Conservation (phyloP, 345 rosid species). For the Arabis alpina region DNA sequence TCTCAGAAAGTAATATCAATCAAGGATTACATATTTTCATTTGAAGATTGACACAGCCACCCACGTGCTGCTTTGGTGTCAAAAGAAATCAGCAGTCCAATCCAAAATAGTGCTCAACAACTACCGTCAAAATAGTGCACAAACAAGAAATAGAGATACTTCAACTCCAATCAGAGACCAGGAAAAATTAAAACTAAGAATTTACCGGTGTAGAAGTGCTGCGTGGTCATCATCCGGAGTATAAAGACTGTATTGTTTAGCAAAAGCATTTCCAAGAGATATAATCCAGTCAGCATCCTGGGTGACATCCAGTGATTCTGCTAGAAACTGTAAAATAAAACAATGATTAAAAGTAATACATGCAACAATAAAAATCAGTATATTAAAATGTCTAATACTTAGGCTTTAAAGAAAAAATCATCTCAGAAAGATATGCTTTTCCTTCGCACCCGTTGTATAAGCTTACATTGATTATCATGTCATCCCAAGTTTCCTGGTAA, state of each 20-base stretch:
- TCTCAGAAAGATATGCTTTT: slow-evolving; percentile 4
- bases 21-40: neutral
- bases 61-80: neutral
- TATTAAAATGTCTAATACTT: neutral
- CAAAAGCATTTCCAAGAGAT: slow-evolving; percentile 87
- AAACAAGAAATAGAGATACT: slow-evolving; percentile 16
- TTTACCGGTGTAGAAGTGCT: slow-evolving; percentile 88
- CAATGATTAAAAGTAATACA: slow-evolving; percentile 24
- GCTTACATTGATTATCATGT: slow-evolving; percentile 92
- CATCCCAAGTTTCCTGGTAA: slow-evolving; percentile 98
- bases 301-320: slow-evolving; percentile 95
- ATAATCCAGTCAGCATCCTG: slow-evolving; percentile 83
- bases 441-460: slow-evolving; percentile 24
- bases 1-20: slow-evolving; percentile 11
- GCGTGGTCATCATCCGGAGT: slow-evolving; percentile 81
- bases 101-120: slow-evolving; percentile 11
- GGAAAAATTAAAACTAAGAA: slow-evolving; percentile 22
- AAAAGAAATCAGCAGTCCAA: slow-evolving; percentile 31
- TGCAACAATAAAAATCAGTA: slow-evolving; percentile 16
- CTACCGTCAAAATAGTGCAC: slow-evolving; percentile 14
- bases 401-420: slow-evolving; percentile 8
- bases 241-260: slow-evolving; percentile 80
- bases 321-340: slow-evolving; percentile 71
- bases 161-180: slow-evolving; percentile 26
- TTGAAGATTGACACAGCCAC: neutral